Base-by-base conservation (phyloP, 768 basidiomycete species). In the Guyanaporus albipodus region DNA sequence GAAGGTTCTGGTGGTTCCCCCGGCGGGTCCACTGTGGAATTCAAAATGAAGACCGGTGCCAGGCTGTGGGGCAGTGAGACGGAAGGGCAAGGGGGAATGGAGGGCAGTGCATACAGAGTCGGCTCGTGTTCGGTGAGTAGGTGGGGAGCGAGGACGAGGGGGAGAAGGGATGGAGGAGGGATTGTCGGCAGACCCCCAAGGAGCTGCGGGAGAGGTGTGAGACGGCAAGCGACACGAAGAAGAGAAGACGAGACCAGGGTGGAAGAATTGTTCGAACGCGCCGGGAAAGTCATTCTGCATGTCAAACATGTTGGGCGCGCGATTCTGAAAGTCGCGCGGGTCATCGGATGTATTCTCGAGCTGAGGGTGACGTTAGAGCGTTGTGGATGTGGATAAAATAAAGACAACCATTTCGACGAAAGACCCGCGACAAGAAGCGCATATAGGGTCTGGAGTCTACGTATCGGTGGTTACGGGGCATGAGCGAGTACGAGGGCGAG, bases 401-500 rank as follows among this genome's bases (percentile, higher is more conserved):
- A 33, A 12, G 36, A 8, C 28, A 1, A 58, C 91, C 74, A 77
- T 85, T 67, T 93, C 91, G 3, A 94, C 85, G 57, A 95, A 95
- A 17, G 80, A 75, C 6, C 90, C 76, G 54, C 78, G 74, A 67
- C 91, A 95, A 19, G 83, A 85, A 39, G 90, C 81, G 64, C 91
- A 95, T 35, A 83, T 78, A 11, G 89, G 87, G 69, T 91, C 79
- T 32, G 89, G 89, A 4, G 80, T 76, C 89, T 91, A 60, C 19
- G 41, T 24, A 19, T 21, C n/a, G n/a, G n/a, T n/a, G n/a, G n/a
- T n/a, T n/a, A n/a, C n/a, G 38, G 8, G 38, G 32, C 38, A 52
- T 52, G 55, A 45, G 22, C 49, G 42, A 46, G 14, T 4, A 23
- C 10, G 8, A 12, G 38, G 23, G 18, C 12, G 31, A n/a, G 50